phyloP scores from a whole-genome alignment of 139 green algal genomes.

The Zygnema cylindricum region DNA sequence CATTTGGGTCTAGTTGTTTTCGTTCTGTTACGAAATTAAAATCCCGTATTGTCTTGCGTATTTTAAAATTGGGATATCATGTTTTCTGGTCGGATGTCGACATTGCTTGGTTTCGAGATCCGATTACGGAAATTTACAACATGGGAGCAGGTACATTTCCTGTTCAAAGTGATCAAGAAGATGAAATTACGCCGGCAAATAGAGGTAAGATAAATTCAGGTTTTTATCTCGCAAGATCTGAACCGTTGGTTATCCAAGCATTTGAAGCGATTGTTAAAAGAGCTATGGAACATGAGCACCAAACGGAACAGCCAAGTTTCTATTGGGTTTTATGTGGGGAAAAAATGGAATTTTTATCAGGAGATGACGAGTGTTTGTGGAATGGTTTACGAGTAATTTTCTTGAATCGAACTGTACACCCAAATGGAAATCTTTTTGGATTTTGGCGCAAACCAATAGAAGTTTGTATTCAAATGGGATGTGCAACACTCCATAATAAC shows the following conservation, averaged over 20 bases:
- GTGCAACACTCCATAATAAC: conserved; percentile 56
- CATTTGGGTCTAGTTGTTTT: conserved; percentile 49
- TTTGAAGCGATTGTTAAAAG: conserved; percentile 43
- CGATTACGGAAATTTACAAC: conserved; percentile 8
- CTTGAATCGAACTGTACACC: conserved; percentile 34
- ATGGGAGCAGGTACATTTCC: conserved; percentile 45
- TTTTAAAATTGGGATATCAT: conserved; percentile 41
- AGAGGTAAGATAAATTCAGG: conserved; percentile 50
- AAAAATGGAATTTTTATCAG: conserved; percentile 30
- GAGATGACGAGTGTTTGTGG: conserved; percentile 37
- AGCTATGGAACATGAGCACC: conserved; percentile 24
- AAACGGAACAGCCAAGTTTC: conserved; percentile 51
- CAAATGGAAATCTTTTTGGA: conserved; percentile 34
- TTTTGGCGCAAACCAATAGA: conserved; percentile 39
- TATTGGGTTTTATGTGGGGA: conserved; percentile 45
- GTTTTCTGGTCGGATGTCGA: conserved; percentile 52
- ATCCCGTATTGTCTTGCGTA: conserved; percentile 15
- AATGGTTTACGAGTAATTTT: conserved; percentile 45
- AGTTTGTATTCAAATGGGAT: conserved; percentile 32
- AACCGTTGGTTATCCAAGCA: conserved; percentile 19
- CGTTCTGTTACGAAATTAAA: conserved; percentile 55
- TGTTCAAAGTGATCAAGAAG: conserved; percentile 48
- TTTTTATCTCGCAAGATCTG: conserved; percentile 48
- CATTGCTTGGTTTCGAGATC: conserved; percentile 44
- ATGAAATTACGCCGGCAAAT: conserved; percentile 26